Percentiles rank a stretch among this genome's conserved stretches.
Evolutionary conservation across 768 basidiomycete genomes (phyloP).

Genomic region (Rhizopogon rudus): DNA sequence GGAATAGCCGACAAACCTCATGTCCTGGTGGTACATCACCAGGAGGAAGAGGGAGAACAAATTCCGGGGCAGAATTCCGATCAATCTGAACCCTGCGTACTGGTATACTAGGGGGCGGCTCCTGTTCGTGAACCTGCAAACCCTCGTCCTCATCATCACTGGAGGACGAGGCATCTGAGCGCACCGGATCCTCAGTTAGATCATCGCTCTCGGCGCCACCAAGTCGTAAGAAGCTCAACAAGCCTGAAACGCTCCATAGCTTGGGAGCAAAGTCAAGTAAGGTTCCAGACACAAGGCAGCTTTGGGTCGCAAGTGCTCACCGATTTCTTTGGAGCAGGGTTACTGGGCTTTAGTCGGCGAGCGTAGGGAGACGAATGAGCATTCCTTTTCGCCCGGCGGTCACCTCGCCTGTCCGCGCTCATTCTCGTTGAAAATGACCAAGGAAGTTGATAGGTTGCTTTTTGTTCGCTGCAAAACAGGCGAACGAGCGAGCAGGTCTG

Average conservation of each 20-base stretch:
- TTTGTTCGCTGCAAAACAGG: conserved; percentile 6
- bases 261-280: conserved; percentile 14
- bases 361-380: conserved; percentile 53
- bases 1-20: not conserved
- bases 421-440: conserved; percentile 29
- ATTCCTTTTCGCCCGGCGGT: conserved; percentile 33
- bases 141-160: conserved; percentile 19
- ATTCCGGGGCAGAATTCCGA: conserved; percentile 5
- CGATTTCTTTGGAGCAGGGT: conserved; percentile 39
- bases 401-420: conserved; percentile 52
- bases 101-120: conserved; percentile 17
- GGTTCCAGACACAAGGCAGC: not conserved
- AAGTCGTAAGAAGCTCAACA: conserved; percentile 47
- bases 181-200: conserved; percentile 10
- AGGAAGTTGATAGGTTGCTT: not conserved
- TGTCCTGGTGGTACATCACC: conserved; percentile 1
- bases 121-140: conserved; percentile 10
- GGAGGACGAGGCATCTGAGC: conserved; percentile 14
- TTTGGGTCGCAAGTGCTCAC: conserved; percentile 23
- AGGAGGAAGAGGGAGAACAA: conserved; percentile 13
- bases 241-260: conserved; percentile 48
- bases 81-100: conserved; percentile 19
- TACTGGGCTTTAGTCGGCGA: conserved; percentile 28
- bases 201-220: conserved; percentile 19
- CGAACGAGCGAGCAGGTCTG: not conserved